Percentiles rank a stretch among this genome's conserved stretches.
phyloP scores from a whole-genome alignment of 768 basidiomycete species.

The Suillus sp. region DNA sequence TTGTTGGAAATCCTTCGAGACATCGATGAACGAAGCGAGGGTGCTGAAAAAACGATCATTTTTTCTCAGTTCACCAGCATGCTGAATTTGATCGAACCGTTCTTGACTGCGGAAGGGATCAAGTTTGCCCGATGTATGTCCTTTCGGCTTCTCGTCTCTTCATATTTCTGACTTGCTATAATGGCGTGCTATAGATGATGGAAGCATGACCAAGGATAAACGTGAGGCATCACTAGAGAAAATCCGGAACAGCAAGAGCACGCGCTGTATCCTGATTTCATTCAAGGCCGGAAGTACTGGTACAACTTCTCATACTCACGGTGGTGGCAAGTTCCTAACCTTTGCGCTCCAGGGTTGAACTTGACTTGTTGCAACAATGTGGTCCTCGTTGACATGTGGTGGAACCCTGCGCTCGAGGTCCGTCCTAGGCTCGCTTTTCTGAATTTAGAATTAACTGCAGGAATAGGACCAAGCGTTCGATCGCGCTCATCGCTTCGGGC shows the following conservation, averaged over 20 bases:
- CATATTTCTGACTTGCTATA: conserved; percentile 13
- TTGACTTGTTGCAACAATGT: conserved; percentile 94
- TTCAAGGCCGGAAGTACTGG: conserved; percentile 97
- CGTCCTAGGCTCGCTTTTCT: conserved; percentile 21
- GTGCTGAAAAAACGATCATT: conserved; percentile 89
- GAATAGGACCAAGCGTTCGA: conserved; percentile 89
- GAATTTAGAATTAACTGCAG: conserved; percentile 21
- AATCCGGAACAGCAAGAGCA: conserved; percentile 61
- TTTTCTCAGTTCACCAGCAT: conserved; percentile 92
- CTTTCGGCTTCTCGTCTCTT: conserved; percentile 8
- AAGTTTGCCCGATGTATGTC: conserved; percentile 85
- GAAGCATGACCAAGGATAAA: conserved; percentile 75
- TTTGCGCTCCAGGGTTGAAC: conserved; percentile 64
- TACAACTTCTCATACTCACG: conserved; percentile 32
- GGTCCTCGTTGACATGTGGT: conserved; percentile 92
- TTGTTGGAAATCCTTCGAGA: conserved; percentile 69
- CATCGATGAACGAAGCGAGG: conserved; percentile 57
- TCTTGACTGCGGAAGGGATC: conserved; percentile 67
- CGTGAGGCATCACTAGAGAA: conserved; percentile 74
- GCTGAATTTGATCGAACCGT: conserved; percentile 86
- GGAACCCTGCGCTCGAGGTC: conserved; percentile 88
- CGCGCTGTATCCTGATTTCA: conserved; percentile 86
- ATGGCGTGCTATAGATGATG: conserved; percentile 65
- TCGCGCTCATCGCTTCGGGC: conserved; percentile 87
- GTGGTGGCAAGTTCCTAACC: conserved; percentile 3